Evolutionary conservation across 148 eudicot species (phyloP).

Genomic region (Arbutus unedo): DNA sequence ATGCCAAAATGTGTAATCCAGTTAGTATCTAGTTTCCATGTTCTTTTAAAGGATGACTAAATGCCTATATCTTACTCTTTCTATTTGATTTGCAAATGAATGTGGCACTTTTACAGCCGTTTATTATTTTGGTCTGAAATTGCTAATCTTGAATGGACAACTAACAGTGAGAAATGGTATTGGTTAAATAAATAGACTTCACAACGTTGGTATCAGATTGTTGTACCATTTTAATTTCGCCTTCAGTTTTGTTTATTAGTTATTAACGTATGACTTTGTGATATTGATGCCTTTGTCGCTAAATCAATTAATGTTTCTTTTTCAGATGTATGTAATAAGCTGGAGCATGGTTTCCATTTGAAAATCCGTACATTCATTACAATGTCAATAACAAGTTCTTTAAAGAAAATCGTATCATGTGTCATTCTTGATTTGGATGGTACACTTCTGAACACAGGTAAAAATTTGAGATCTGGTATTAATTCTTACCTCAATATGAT

Average conservation of each 20-base stretch:
- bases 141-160: background rate
- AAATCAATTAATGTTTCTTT: background rate
- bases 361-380: slow-evolving; percentile 7
- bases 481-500: background rate
- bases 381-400: slow-evolving; percentile 42
- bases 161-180: background rate
- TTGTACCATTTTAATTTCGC: background rate
- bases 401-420: slow-evolving; percentile 50
- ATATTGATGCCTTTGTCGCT: background rate
- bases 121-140: background rate
- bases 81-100: background rate
- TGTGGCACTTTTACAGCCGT: background rate
- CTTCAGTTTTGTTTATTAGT: background rate
- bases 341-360: slow-evolving; percentile 9
- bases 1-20: background rate
- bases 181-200: background rate
- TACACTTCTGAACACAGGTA: slow-evolving; percentile 73
- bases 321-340: slow-evolving; percentile 5
- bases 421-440: slow-evolving; percentile 81
- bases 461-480: background rate
- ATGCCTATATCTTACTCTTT: background rate
- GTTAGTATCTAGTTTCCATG: background rate
- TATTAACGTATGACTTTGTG: too few species aligned
- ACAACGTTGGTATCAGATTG: background rate
- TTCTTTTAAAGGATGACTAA: background rate